Evolutionary conservation across 441 rosid species (phyloP).

Genomic region (Erodium trifolium): DNA sequence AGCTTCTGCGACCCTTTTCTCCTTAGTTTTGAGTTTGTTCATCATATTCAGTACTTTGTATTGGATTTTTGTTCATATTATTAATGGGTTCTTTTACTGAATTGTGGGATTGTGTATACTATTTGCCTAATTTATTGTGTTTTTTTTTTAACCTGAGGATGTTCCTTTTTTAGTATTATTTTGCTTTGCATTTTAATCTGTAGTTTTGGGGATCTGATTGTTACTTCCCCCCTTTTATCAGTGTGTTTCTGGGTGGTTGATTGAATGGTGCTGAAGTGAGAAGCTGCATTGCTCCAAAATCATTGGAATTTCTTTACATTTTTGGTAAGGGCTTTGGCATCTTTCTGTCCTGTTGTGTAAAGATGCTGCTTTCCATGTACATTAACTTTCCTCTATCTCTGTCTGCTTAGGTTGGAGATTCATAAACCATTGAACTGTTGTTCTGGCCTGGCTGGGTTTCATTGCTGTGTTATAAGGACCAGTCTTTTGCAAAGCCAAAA

Average conservation of each 20-base stretch:
- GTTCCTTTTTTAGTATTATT: not conserved
- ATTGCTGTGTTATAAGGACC: conserved; percentile 39
- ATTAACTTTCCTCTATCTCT: conserved; percentile 15
- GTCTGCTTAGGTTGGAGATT: conserved; percentile 26
- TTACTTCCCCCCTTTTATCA: conserved; percentile 5
- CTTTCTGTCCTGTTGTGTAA: conserved; percentile 3
- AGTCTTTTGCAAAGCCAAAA: conserved; percentile 35
- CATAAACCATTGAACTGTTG: conserved; percentile 20
- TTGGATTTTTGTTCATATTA: conserved; percentile 8
- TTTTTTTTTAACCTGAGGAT: not conserved
- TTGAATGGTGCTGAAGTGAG: conserved; percentile 18
- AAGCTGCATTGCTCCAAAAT: conserved; percentile 17
- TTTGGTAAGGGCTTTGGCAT: conserved; percentile 6
- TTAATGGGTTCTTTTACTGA: conserved; percentile 5
- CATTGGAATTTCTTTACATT: conserved; percentile 11
- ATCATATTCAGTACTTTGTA: conserved; percentile 18
- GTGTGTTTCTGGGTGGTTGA: conserved; percentile 14
- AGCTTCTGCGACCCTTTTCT: conserved; percentile 4
- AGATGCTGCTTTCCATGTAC: conserved; percentile 14
- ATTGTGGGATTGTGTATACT: not conserved
- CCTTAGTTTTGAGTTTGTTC: conserved; percentile 2
- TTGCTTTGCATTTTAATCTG: not conserved
- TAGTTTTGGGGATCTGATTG: conserved; percentile 25
- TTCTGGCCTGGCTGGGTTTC: conserved; percentile 66
- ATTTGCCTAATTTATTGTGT: conserved; percentile 7